Percentiles rank a stretch among this genome's conserved stretches.
Conservation (phyloP, 2,329 filamentous ascomycete genomes). For the Diplocarpon mali region DNA sequence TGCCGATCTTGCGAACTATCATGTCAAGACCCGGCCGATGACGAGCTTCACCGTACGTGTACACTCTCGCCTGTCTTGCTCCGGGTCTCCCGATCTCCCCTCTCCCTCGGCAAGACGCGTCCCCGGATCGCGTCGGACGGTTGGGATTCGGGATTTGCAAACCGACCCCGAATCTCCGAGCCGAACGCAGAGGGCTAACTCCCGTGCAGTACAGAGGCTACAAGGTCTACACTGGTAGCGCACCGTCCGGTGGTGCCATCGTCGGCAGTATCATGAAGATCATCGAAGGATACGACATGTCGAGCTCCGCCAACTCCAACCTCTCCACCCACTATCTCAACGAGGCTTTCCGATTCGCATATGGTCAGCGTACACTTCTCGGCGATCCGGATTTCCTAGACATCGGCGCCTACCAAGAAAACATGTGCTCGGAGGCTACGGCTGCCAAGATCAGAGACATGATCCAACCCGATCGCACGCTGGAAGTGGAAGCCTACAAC, state of each 20-base stretch:
- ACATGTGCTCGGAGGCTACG: conserved; percentile 35
- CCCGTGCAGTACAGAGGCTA: conserved; percentile 48
- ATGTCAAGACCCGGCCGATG: conserved; percentile 50
- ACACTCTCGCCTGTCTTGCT: too few species aligned
- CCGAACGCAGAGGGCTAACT: too few species aligned
- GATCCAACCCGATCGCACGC: conserved; percentile 46
- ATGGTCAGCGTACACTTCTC: conserved; percentile 49
- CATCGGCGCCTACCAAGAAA: conserved; percentile 44
- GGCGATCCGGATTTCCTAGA: conserved; percentile 51
- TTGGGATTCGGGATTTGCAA: too few species aligned
- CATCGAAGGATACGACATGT: conserved; percentile 60
- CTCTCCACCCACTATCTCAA: conserved; percentile 54
- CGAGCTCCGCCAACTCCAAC: conserved; percentile 41
- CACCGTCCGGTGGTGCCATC: conserved; percentile 70
- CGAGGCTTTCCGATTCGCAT: conserved; percentile 57
- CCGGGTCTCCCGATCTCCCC: too few species aligned
- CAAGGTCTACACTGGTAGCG: conserved; percentile 56
- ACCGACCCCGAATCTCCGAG: too few species aligned
- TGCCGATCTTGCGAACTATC: conserved; percentile 65
- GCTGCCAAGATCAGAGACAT: conserved; percentile 42
- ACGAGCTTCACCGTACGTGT: conserved; percentile 38
- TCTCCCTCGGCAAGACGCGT: too few species aligned
- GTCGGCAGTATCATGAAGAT: conserved; percentile 67
- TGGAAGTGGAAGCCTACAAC: conserved; percentile 50
- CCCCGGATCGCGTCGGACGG: too few species aligned